Evolutionary conservation across 2,329 filamentous ascomycete genomes (phyloP), one percentile per base, ranked within the genome.

Genomic region (Monilinia aucupariae): DNA sequence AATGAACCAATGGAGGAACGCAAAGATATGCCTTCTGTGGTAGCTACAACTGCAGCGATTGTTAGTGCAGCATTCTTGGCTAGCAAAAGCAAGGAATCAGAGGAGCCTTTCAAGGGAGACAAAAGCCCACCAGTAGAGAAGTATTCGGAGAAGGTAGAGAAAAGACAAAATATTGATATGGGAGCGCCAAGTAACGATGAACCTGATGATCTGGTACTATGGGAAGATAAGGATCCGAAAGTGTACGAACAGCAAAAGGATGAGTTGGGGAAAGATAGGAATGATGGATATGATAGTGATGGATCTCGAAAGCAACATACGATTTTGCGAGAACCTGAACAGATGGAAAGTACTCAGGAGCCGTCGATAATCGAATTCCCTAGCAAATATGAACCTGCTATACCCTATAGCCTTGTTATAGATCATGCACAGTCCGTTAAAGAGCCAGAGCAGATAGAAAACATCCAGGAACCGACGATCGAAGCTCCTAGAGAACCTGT

Each of bases 171-270:
- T 53, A 70, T 76, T 64, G 78, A 80, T 67, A 76, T 76, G 65
- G 73, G 75, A 65, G 70, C 73, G 43, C 63, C 74, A 15, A 71
- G 70, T 55, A 77, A 80, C 51, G 78, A 80, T 66, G 69, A 78
- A 37, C 78, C 80, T 69, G 77, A 81, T 65, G 76, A 80, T 67
- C 72, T 76, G 58, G 72, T 74, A 20, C 69, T 79, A 32, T 79
- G 78, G 78, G 77, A 81, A 68, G 76, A 75, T 30, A 74, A 75
- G 15, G 76, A 80, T 51, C 75, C 74, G 47, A 68, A 69, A 65
- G 60, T 67, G 58, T 59, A 71, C 48, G 69, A 72, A 49, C 74
- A 73, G 58, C 71, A 43, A 67, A 71, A 60, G 70, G 66, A 41
- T 64, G 41, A 17, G 48, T 25, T 25, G 7, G 34, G n/a, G 15